phyloP scores from a whole-genome alignment of 768 basidiomycete species.

The Gymnopilus dilepis region DNA sequence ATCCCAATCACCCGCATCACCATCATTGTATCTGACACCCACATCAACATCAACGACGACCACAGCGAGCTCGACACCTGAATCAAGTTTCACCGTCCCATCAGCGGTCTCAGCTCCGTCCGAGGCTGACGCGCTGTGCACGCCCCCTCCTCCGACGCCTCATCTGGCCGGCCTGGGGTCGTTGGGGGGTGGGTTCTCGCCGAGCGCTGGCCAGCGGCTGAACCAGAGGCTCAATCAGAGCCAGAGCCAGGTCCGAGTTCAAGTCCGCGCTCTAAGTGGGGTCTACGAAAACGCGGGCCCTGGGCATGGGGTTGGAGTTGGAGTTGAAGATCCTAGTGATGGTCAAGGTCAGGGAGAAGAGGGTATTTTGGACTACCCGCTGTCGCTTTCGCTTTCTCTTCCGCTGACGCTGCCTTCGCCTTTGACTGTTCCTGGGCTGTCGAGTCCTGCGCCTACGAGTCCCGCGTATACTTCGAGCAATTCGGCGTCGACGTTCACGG shows the following conservation, averaged over 20 bases:
- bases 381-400: not conserved
- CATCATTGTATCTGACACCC: too few relatives aligned
- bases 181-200: too few relatives aligned
- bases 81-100: constrained; percentile 13
- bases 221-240: too few relatives aligned
- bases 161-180: not conserved
- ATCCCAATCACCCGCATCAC: not conserved
- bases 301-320: not conserved
- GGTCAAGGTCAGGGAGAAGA: too few relatives aligned
- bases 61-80: constrained; percentile 6
- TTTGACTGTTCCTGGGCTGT: too few relatives aligned
- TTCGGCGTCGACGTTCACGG: not conserved
- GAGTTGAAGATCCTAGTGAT: not conserved
- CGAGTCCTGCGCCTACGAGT: not conserved
- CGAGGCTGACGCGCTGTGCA: not conserved
- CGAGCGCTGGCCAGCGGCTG: too few relatives aligned
- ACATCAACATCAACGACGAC: not conserved
- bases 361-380: not conserved
- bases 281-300: too few relatives aligned
- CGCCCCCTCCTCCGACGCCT: not conserved
- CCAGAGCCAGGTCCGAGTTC: too few relatives aligned
- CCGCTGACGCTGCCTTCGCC: not conserved
- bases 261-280: too few relatives aligned
- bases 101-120: not conserved
- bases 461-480: not conserved